Evolutionary conservation across 2,329 filamentous ascomycete genomes (phyloP).

Genomic region (Colletotrichum sp.): DNA sequence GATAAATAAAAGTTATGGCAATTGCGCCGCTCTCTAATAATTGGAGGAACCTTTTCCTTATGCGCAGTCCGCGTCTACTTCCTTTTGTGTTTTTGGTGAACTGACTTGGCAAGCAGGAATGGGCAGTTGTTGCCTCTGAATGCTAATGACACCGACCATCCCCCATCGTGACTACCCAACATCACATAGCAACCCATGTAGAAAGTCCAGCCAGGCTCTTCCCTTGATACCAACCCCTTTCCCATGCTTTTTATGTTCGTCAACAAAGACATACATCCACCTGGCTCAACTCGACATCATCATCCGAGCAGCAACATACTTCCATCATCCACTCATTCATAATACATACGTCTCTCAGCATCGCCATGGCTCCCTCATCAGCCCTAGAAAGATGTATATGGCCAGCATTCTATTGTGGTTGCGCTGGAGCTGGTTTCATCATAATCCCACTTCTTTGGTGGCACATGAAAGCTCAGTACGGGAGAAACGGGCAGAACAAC

Average conservation of each 20-base stretch:
- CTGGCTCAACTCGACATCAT: background rate
- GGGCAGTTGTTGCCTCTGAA: background rate
- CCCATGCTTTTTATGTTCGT: background rate
- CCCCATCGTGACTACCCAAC: background rate
- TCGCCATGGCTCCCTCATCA: background rate
- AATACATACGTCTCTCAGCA: background rate
- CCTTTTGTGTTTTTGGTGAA: no score
- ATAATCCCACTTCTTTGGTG: background rate
- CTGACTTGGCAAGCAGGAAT: background rate
- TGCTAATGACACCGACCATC: accelerated
- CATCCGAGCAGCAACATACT: background rate
- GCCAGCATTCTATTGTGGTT: background rate
- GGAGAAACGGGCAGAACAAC: background rate
- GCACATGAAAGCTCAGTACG: background rate
- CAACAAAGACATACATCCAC: background rate
- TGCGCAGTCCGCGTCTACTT: background rate
- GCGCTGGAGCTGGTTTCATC: background rate
- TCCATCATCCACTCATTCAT: background rate
- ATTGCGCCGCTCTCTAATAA: background rate
- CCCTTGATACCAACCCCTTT: background rate
- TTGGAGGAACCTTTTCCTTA: no score
- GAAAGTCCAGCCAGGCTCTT: background rate
- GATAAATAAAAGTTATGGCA: background rate
- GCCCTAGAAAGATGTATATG: background rate
- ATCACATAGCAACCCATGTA: background rate